These are phyloP conservation scores for Spizellomyces punctatus DNA, from an alignment of 192 early-diverging fungal species.

Conservation along the genomic window DNA sequence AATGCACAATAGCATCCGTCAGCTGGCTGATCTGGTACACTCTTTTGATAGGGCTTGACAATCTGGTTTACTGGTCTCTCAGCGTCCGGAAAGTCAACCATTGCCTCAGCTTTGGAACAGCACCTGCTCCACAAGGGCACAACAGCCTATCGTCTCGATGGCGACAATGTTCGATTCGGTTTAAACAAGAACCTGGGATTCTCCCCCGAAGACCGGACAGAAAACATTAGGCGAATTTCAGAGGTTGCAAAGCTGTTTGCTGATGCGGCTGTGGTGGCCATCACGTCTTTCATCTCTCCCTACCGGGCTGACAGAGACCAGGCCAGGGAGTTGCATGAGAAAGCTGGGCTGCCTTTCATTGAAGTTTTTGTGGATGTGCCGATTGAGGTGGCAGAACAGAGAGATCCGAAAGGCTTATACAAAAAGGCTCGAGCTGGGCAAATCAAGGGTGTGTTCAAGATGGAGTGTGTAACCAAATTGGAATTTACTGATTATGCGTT, in stretches of 20 bases:
- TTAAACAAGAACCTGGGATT: slow-evolving; percentile 95
- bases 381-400: slow-evolving; percentile 80
- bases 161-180: slow-evolving; percentile 97
- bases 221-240: slow-evolving; percentile 94
- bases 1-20: slow-evolving; percentile 16
- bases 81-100: slow-evolving; percentile 92
- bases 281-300: slow-evolving; percentile 92
- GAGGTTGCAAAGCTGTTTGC: slow-evolving; percentile 93
- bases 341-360: slow-evolving; percentile 79
- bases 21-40: too few species aligned
- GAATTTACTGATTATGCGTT: neutral
- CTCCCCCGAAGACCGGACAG: slow-evolving; percentile 84
- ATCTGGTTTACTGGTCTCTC: slow-evolving; percentile 95
- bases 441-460: slow-evolving; percentile 65
- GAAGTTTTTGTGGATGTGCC: slow-evolving; percentile 90
- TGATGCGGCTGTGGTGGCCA: slow-evolving; percentile 76
- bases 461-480: neutral
- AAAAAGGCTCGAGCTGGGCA: slow-evolving; percentile 92
- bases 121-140: slow-evolving; percentile 74
- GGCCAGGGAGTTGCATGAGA: slow-evolving; percentile 77
- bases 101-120: slow-evolving; percentile 90
- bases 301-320: slow-evolving; percentile 80
- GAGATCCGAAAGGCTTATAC: slow-evolving; percentile 95
- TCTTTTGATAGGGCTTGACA: slow-evolving; percentile 63
- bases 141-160: slow-evolving; percentile 89